These are phyloP conservation scores for Rheum nobile DNA, from an alignment of 148 eudicot species.

Conservation along the genomic window DNA sequence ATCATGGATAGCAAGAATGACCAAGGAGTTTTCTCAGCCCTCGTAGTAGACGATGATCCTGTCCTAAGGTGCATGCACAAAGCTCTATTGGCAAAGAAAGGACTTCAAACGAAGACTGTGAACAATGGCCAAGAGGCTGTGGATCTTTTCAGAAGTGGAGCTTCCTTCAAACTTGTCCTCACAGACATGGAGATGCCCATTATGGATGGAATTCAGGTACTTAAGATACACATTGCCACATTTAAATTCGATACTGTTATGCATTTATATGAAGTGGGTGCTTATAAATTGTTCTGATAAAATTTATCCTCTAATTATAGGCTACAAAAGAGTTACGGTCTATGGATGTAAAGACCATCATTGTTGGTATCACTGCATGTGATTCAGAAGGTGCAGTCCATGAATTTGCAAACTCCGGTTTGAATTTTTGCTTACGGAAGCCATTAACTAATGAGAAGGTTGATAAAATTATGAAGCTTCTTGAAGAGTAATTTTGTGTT, in stretches of 20 bases:
- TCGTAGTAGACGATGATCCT: neutral
- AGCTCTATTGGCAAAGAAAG: neutral
- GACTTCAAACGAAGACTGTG: neutral
- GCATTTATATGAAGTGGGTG: neutral
- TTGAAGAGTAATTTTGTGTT: neutral
- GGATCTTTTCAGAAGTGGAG: neutral
- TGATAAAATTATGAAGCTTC: neutral
- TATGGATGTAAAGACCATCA: neutral
- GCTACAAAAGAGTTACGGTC: neutral
- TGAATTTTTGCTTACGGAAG: neutral
- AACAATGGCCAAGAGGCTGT: neutral
- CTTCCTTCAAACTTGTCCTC: neutral
- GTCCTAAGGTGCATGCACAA: neutral
- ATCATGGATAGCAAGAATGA: neutral
- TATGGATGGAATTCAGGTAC: neutral
- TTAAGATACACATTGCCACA: neutral
- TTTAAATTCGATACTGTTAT: neutral
- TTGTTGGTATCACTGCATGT: neutral
- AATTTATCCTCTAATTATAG: neutral
- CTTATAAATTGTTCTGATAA: neutral
- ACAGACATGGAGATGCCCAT: neutral
- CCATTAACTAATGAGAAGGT: neutral
- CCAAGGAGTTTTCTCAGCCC: neutral
- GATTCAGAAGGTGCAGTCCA: neutral
- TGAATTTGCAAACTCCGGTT: neutral